Conservation (phyloP, 2,329 filamentous ascomycete species). For the Fusarium nelsonii region DNA sequence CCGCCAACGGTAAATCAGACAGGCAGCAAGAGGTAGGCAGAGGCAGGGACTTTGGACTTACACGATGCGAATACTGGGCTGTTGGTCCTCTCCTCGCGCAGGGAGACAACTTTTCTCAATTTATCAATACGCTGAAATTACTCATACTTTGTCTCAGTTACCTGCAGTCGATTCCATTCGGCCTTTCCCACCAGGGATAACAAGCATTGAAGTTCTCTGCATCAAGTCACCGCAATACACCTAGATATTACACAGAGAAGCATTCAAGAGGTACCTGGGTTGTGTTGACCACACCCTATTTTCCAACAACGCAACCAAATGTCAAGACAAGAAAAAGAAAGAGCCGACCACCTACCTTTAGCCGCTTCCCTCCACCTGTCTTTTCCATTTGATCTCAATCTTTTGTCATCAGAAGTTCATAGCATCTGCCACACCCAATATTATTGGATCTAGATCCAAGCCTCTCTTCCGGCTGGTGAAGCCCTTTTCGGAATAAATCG, state of each 20-base stretch:
- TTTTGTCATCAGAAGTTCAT: constrained; percentile 12
- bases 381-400: constrained; percentile 16
- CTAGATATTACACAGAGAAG: neutral
- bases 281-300: constrained; percentile 49
- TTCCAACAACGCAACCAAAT: constrained; percentile 25
- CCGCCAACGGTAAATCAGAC: constrained; percentile 11
- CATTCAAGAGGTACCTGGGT: constrained; percentile 8
- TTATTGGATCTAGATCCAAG: constrained; percentile 14
- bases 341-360: constrained; percentile 21
- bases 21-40: neutral
- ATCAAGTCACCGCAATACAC: constrained; percentile 9
- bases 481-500: constrained; percentile 11
- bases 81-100: constrained; percentile 2
- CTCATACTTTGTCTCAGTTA: constrained; percentile 8
- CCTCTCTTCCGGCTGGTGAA: constrained; percentile 4
- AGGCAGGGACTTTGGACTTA: constrained; percentile 19
- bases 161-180: constrained; percentile 4
- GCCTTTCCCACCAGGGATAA: neutral
- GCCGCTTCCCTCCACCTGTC: constrained; percentile 39
- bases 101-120: constrained; percentile 1
- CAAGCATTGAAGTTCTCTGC: constrained; percentile 10
- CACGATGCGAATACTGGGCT: constrained; percentile 3
- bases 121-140: neutral
- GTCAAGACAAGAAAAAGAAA: constrained; percentile 11
- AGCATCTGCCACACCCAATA: constrained; percentile 20